phyloP scores from a whole-genome alignment of 2,329 filamentous ascomycete species.

The Akanthomyces dipterigenus region DNA sequence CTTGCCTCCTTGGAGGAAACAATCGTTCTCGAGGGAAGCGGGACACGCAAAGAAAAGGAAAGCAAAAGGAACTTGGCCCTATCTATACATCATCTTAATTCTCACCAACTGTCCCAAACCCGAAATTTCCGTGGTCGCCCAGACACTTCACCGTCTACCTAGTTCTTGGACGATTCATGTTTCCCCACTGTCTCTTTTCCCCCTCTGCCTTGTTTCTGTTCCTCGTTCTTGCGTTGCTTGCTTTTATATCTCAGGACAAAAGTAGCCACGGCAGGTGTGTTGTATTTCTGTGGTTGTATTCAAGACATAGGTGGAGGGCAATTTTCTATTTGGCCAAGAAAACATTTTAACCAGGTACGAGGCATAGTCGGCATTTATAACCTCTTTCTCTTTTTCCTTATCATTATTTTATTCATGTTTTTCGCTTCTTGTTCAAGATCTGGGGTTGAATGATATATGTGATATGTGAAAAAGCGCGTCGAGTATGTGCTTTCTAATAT shows the following conservation, averaged over 20 bases:
- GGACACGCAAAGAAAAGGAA: neutral
- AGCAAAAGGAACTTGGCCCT: neutral
- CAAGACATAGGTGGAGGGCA: neutral
- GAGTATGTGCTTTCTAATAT: neutral
- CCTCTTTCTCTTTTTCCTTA: neutral
- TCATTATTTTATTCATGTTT: neutral
- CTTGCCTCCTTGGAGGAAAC: neutral
- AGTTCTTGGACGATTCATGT: neutral
- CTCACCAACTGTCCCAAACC: neutral
- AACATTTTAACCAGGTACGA: neutral
- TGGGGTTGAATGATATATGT: neutral
- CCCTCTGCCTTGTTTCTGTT: neutral
- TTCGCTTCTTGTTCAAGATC: neutral
- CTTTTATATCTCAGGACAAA: neutral
- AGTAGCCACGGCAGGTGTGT: neutral
- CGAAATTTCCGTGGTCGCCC: neutral
- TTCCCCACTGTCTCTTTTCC: neutral
- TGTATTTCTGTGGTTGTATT: neutral
- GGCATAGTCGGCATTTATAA: conserved; percentile 8
- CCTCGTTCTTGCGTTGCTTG: neutral
- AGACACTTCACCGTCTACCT: neutral
- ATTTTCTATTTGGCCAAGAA: neutral
- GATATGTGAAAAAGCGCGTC: neutral
- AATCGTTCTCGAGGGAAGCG: neutral
- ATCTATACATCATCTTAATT: conserved; percentile 10